Evolutionary conservation across 331 rosid genomes (phyloP), one percentile per base, ranked within the genome.

Genomic region (Ulmus americana): DNA sequence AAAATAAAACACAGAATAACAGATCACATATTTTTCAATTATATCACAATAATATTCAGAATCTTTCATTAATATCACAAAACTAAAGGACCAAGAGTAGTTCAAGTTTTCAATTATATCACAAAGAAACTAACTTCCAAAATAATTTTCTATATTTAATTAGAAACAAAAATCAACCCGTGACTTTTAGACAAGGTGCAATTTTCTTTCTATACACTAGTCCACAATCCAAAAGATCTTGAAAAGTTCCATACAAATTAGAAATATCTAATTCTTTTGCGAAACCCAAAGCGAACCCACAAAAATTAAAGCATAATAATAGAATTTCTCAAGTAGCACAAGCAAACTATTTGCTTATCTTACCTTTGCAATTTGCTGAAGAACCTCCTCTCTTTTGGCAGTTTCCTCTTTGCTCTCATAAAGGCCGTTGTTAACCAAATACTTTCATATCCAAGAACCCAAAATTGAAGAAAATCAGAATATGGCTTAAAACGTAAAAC

Each of bases 391-490:
- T 75, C 95, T 87, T 75, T 75, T 87, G 50, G 76, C 76, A 61
- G 87, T 77, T 61, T 83, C 95, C 70, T 81, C 84, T 18, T 69
- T 18, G 77, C 82, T 81, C 82, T 87, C 95, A 8, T 83, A 79
- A 20, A 87, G 81, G 66, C 87, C 95, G 5, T 86, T 79, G 55
- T 56, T 61, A 67, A 60, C 84, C 53, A 87, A 66, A 69, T 69
- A 74, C 95, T 87, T 39, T 22, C 63, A 64, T n/a, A 39, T 41
- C 64, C 50, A 67, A 9, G 11, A 61, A 63, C 66, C 39, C 49
- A 44, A 9, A 59, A 43, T 22, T 20, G 35, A 46, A 13, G 47
- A 63, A 13, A 51, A 14, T 11, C 51, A 84, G 12, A 56, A 45
- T 8, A 39, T 40, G 45, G 20, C 56, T 14, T 43, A 46, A 40